Evolutionary conservation across 2,329 filamentous ascomycete species (phyloP).

Genomic region (Colletotrichum coccodes): DNA sequence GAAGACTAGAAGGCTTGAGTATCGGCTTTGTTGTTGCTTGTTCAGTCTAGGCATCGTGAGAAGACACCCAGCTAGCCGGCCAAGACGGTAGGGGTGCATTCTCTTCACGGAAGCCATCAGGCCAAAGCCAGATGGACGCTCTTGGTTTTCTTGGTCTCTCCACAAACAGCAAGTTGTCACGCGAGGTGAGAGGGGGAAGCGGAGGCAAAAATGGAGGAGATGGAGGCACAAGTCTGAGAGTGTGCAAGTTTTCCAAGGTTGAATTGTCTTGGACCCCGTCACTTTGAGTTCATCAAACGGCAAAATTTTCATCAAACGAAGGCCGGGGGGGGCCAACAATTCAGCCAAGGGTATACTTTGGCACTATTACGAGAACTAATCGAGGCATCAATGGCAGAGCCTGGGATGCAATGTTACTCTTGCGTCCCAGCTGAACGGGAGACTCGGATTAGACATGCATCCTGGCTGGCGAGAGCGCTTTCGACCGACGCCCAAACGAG

Average conservation of each 20-base stretch:
- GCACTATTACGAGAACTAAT: slow-evolving; percentile 21
- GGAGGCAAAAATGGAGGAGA: neutral
- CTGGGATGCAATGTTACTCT: neutral
- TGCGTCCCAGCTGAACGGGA: slow-evolving; percentile 25
- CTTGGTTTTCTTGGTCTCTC: slow-evolving; percentile 24
- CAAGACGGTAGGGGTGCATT: neutral
- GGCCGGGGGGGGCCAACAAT: neutral
- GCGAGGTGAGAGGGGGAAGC: slow-evolving; percentile 7
- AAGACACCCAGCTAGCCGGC: neutral
- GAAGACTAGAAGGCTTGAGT: neutral
- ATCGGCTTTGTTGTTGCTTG: slow-evolving; percentile 26
- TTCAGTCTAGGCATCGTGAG: slow-evolving; percentile 11
- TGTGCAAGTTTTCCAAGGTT: neutral
- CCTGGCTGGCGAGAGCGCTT: neutral
- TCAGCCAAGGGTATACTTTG: neutral
- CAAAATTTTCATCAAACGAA: neutral
- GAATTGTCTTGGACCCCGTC: slow-evolving; percentile 9
- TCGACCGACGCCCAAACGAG: neutral
- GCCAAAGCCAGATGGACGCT: neutral
- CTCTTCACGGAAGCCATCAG: neutral
- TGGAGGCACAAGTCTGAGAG: neutral
- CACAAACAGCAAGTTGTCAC: slow-evolving; percentile 20
- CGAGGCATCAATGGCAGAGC: neutral
- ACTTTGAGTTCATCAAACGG: neutral
- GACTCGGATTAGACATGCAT: slow-evolving; percentile 14